phyloP scores from a whole-genome alignment of 202 grass and related monocot genomes.

The Sporobolus alterniflorus region DNA sequence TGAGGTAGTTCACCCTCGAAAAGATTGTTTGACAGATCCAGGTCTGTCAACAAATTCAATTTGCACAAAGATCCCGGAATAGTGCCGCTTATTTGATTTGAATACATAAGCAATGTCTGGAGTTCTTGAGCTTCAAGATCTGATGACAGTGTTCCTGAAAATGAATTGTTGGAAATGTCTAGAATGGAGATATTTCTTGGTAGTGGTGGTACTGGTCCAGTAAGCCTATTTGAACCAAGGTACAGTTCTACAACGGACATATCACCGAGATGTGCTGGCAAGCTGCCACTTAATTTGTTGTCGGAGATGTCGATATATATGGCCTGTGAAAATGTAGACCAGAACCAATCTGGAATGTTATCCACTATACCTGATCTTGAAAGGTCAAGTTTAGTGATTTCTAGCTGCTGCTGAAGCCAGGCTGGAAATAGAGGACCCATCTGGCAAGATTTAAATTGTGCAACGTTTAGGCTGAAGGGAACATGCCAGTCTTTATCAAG shows the following conservation, averaged over 20 bases:
- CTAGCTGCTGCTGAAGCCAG: slow-evolving; percentile 38
- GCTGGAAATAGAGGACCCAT: slow-evolving; percentile 42
- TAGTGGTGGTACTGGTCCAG: not conserved
- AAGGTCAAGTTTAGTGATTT: slow-evolving; percentile 1
- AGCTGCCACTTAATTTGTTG: not conserved
- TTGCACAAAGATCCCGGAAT: slow-evolving; percentile 10
- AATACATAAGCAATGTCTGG: not conserved
- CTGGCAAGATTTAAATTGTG: not conserved
- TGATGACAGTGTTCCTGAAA: slow-evolving; percentile 5
- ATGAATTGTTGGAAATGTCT: slow-evolving; percentile 14
- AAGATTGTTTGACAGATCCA: slow-evolving; percentile 30
- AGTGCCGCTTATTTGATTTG: slow-evolving; percentile 5
- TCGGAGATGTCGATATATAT: not conserved
- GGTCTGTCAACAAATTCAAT: not conserved
- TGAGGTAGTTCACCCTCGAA: slow-evolving; percentile 23
- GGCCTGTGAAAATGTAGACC: slow-evolving; percentile 3
- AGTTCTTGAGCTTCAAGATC: not conserved
- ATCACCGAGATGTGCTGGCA: slow-evolving; percentile 17
- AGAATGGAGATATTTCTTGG: slow-evolving; percentile 9
- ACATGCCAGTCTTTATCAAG: not conserved
- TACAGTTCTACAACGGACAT: not conserved
- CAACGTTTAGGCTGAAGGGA: not conserved
- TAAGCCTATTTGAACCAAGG: slow-evolving; percentile 17
- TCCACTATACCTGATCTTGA: not conserved
- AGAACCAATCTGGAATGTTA: slow-evolving; percentile 40